A percentile compares a stretch with the other conserved stretches of the same genome.
Evolutionary conservation across 257 asterid species (phyloP).

Genomic region (Solanum tacnaense): DNA sequence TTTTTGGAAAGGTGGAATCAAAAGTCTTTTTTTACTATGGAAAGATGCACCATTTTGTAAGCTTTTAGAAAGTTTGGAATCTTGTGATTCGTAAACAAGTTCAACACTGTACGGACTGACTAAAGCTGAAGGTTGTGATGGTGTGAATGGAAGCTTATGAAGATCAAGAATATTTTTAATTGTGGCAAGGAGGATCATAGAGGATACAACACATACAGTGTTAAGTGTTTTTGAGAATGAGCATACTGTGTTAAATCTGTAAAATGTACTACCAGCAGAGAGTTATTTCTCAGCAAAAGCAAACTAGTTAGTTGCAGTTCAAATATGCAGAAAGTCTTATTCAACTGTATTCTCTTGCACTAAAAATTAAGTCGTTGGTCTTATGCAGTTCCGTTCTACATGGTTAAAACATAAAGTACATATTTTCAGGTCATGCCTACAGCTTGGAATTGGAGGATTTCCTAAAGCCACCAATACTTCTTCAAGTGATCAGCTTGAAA

Average conservation of each 20-base stretch:
- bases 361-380: background rate
- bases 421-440: conserved; percentile 19
- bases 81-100: background rate
- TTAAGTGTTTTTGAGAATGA: background rate
- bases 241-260: background rate
- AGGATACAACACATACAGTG: background rate
- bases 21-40: background rate
- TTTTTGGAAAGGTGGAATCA: background rate
- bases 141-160: background rate
- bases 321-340: background rate
- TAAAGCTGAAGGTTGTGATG: background rate
- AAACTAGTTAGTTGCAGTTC: background rate
- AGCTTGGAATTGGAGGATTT: conserved; percentile 6
- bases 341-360: background rate
- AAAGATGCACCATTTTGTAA: background rate
- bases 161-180: background rate
- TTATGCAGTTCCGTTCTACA: background rate
- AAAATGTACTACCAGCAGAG: background rate
- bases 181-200: background rate
- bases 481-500: conserved; percentile 15
- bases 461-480: conserved; percentile 2
- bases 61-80: background rate
- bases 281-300: background rate
- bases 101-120: background rate
- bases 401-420: background rate